Conservation (phyloP, 2,329 filamentous ascomycete genomes). For the Didymellaceae sp. region DNA sequence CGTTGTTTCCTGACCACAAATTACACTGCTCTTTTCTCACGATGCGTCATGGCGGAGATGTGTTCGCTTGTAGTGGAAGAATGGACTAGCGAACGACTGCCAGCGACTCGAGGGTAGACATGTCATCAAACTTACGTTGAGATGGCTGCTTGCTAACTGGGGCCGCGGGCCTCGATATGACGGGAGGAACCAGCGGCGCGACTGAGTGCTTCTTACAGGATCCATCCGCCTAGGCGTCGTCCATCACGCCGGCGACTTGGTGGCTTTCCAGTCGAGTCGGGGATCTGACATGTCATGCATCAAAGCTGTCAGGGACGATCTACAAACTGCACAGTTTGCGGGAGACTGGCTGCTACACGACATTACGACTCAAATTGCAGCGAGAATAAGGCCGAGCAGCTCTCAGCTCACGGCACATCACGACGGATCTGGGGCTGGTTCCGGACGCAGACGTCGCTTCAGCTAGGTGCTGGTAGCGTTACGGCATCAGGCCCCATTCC, state of each 20-base stretch:
- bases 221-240: conserved; percentile 1
- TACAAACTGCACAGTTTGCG: background rate
- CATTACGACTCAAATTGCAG: no score
- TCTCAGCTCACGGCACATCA: background rate
- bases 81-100: no score
- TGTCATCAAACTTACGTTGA: no score
- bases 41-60: no score
- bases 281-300: background rate
- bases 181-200: conserved; percentile 3
- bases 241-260: conserved; percentile 1
- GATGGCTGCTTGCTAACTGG: no score
- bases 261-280: background rate
- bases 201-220: background rate
- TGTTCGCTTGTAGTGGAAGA: no score
- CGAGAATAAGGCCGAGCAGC: background rate
- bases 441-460: background rate
- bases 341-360: background rate
- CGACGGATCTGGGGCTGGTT: background rate
- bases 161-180: background rate
- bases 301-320: conserved; percentile 3
- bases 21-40: no score
- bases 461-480: background rate
- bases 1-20: background rate
- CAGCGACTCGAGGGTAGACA: no score
- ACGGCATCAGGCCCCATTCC: background rate